Evolutionary conservation across 306 rosid species (phyloP).

Genomic region (Carpinus fangiana): DNA sequence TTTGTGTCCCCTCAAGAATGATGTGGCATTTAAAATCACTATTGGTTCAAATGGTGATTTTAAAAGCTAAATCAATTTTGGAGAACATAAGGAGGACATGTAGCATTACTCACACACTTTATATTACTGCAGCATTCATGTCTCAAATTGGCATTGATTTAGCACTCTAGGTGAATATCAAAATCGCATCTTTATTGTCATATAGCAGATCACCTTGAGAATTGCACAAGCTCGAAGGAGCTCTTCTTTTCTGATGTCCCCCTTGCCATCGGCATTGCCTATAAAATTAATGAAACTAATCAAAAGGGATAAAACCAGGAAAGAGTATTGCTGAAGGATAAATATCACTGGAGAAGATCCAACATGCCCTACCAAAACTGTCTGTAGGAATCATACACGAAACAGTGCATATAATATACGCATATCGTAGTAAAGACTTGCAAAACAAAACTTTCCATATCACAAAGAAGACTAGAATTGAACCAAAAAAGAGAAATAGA

Average conservation of each 20-base stretch:
- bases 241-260: conserved; percentile 70
- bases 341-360: background rate
- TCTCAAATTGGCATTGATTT: background rate
- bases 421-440: background rate
- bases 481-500: background rate
- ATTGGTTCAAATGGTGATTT: too few relatives aligned
- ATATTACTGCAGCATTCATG: background rate
- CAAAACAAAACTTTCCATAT: background rate
- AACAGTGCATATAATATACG: background rate
- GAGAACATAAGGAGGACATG: too few relatives aligned
- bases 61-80: too few relatives aligned
- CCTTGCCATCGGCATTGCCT: conserved; percentile 86
- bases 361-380: background rate
- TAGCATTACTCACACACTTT: too few relatives aligned
- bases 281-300: conserved; percentile 24
- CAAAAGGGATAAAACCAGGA: background rate
- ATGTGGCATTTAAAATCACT: too few relatives aligned
- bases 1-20: too few relatives aligned
- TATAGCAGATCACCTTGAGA: conserved; percentile 69
- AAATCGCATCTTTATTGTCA: conserved; percentile 4
- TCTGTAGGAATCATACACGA: background rate
- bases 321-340: background rate
- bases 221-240: conserved; percentile 73
- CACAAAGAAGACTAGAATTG: background rate
- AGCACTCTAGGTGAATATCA: conserved; percentile 15